phyloP scores from a whole-genome alignment of 495 filamentous ascomycete genomes.

The Apiosordaria backusii region DNA sequence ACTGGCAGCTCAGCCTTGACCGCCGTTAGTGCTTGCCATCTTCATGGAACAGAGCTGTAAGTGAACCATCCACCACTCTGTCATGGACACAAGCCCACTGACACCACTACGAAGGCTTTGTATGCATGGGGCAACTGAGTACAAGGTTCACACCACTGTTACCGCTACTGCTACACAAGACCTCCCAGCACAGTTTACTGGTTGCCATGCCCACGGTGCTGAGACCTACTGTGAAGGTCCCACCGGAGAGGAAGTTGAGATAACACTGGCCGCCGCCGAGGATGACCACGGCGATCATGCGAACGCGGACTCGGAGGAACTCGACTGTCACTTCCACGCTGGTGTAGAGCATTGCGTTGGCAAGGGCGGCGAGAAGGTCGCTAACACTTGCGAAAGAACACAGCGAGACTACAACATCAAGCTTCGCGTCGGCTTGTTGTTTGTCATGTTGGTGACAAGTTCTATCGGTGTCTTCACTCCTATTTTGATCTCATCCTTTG shows the following conservation, averaged over 20 bases:
- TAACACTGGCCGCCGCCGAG: slow-evolving; percentile 10
- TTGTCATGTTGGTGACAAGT: slow-evolving; percentile 43
- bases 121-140: slow-evolving; percentile 22
- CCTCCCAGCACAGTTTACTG: slow-evolving; percentile 21
- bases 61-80: not conserved
- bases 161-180: slow-evolving; percentile 24
- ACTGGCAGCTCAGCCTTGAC: slow-evolving; percentile 3
- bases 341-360: slow-evolving; percentile 45
- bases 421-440: slow-evolving; percentile 57
- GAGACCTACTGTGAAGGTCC: slow-evolving; percentile 41
- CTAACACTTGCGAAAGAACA: slow-evolving; percentile 38
- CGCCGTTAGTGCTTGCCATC: slow-evolving; percentile 20
- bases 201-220: slow-evolving; percentile 24
- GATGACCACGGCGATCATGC: slow-evolving; percentile 26
- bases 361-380: slow-evolving; percentile 25
- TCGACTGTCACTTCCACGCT: slow-evolving; percentile 5
- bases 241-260: slow-evolving; percentile 37
- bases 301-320: slow-evolving; percentile 18
- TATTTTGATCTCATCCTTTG: slow-evolving; percentile 39
- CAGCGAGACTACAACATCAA: slow-evolving; percentile 56
- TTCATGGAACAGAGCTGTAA: slow-evolving; percentile 17
- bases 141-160: slow-evolving; percentile 14
- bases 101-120: slow-evolving; percentile 7
- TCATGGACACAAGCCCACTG: not conserved
- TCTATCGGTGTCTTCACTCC: slow-evolving; percentile 41